These are phyloP conservation scores for Paulownia fortunei DNA, from an alignment of 257 asterid genomes.

Conservation along the genomic window DNA sequence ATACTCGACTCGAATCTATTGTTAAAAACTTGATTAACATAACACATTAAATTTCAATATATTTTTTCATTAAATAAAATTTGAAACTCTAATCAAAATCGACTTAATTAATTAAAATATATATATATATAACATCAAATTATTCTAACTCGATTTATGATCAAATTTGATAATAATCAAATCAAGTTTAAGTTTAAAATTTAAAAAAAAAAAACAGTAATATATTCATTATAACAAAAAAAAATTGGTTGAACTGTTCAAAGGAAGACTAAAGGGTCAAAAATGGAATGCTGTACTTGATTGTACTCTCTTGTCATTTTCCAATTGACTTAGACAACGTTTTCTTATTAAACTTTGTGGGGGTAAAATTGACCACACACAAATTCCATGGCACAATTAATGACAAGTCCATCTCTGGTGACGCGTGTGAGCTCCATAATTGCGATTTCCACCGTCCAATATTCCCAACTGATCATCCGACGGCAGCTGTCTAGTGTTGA, in stretches of 20 bases:
- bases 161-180: too few species aligned
- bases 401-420: not conserved
- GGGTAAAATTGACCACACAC: slow-evolving; percentile 16
- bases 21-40: too few species aligned
- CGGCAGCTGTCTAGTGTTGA: slow-evolving; percentile 36
- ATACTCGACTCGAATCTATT: too few species aligned
- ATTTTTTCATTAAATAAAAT: too few species aligned
- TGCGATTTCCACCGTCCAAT: slow-evolving; percentile 43
- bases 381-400: not conserved
- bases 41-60: too few species aligned
- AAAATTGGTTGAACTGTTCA: too few species aligned
- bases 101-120: too few species aligned
- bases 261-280: slow-evolving; percentile 6
- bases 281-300: slow-evolving; percentile 14
- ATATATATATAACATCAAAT: too few species aligned
- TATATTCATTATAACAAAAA: too few species aligned
- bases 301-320: slow-evolving; percentile 34
- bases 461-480: slow-evolving; percentile 34
- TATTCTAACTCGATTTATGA: too few species aligned
- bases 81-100: too few species aligned
- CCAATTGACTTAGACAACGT: not conserved
- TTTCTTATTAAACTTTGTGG: not conserved
- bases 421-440: slow-evolving; percentile 38
- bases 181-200: too few species aligned
- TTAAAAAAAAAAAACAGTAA: not conserved